Evolutionary conservation across 345 rosid species (phyloP), one percentile per base, ranked within the genome.

Genomic region (Trapa incisa): DNA sequence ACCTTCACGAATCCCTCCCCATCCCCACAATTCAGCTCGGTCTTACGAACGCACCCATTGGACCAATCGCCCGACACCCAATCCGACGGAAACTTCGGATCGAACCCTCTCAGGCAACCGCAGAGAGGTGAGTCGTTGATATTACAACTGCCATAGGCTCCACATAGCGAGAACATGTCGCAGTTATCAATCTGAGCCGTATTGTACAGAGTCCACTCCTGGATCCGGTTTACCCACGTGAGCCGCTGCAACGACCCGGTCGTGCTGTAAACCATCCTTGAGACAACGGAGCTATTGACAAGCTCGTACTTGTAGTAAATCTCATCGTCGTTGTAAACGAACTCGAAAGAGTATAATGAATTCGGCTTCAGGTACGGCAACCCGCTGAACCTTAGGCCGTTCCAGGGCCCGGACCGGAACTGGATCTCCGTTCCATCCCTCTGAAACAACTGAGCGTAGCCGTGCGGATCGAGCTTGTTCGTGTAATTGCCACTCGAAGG

Each of bases 371-470:
- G 63, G 10, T 65, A 71, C 2, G 83, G 80, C 1, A 66, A 57
- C 43, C 85, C 89, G 22, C 83, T 76, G 16, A 76, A 81, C 22
- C 78, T 52, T 1, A 66, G 15, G 3, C 89, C 87, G 48, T 83
- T 83, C 86, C 86, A 83, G 7, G 85, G 71, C 2, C 87, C 89
- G 0, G 79, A 50, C 2, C 87, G 50, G 32, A 72, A 75, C 37
- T 32, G 37, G 15, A 47, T 67, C 5, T 6, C 32, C 3, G 69
- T 16, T 3, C 80, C 68, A 7, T 73, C 53, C 63, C 64, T 58
- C 15, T 84, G 48, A 6, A 78, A 65, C 6, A 65, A 0, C 16
- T 87, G 84, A 1, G 86, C 87, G 68, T 65, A 77, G 2, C 89
- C 86, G 1, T 16, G 58, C 3, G 67, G 68, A 4, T 83, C 71